Evolutionary conservation across 2,329 filamentous ascomycete species (phyloP).

Genomic region (Dendryphion nanum): DNA sequence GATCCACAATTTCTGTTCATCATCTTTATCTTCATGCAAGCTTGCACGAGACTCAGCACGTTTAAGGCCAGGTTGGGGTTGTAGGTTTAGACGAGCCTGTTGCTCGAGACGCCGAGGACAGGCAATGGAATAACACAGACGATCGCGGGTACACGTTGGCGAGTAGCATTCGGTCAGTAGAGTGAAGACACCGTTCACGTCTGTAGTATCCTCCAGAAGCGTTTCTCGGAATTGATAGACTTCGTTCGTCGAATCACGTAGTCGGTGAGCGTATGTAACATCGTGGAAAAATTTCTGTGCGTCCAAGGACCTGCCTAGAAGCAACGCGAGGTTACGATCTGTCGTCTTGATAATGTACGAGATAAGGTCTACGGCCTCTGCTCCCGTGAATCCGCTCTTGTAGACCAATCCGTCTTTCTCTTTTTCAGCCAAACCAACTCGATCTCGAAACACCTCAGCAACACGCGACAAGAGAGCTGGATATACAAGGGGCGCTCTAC

Average conservation of each 20-base stretch:
- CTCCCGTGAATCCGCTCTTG: constrained; percentile 94
- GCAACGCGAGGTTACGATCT: constrained; percentile 87
- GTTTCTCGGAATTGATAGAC: constrained; percentile 97
- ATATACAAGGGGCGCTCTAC: constrained; percentile 81
- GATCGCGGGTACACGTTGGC: constrained; percentile 91
- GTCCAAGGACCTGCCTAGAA: constrained; percentile 87
- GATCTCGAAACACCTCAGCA: constrained; percentile 85
- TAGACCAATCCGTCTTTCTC: constrained; percentile 97
- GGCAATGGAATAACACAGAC: constrained; percentile 96
- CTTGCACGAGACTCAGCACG: constrained; percentile 67
- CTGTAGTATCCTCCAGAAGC: constrained; percentile 78
- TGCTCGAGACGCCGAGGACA: constrained; percentile 92
- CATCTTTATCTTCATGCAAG: constrained; percentile 83
- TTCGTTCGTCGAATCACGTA: constrained; percentile 90
- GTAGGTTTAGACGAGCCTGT: constrained; percentile 89
- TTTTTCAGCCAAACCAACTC: constrained; percentile 80
- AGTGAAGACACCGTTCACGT: constrained; percentile 95
- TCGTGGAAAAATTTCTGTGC: constrained; percentile 99
- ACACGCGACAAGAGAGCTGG: constrained; percentile 92
- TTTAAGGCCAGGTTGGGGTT: constrained; percentile 84
- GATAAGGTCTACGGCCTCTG: constrained; percentile 92
- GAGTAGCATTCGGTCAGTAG: constrained; percentile 97
- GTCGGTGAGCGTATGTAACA: constrained; percentile 93
- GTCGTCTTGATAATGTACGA: constrained; percentile 97
- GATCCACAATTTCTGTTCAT: constrained; percentile 99